Evolutionary conservation across 2,329 filamentous ascomycete species (phyloP), one percentile per base, ranked within the genome.

Genomic region (Colletotrichum liriopes): DNA sequence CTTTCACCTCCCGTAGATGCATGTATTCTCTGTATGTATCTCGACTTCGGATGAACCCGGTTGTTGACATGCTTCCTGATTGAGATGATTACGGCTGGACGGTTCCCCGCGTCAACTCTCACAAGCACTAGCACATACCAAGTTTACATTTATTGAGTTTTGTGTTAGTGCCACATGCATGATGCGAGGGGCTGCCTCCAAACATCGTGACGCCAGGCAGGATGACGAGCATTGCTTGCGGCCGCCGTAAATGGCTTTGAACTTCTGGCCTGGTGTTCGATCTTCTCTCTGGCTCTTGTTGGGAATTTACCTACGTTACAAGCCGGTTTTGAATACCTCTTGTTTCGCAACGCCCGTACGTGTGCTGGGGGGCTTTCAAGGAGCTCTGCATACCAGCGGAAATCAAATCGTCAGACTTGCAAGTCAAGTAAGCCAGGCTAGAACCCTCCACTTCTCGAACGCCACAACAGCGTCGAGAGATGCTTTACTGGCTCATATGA

Each of bases 11-110:
- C 58, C 58, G 58, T 60, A 47, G 41, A 54, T 52, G 39, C 49
- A 35, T 35, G 23, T 23, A 43, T 35, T 54, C 23, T 39, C 20
- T 52, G n/a, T 39, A 8, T 41, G 32, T 26, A 32, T 51, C 35
- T 60, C 18, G 37, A 69, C 59, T 69, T 72, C 65, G 69, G 69
- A 72, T n/a, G 69, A 72, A 72, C 69, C 45, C 59, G 59, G 69
- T 54, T 60, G 59, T 49, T 64, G 59, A 64, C 52, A 72, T 72
- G 37, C 45, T 60, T 64, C n/a, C 35, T 41, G 59, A 54, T 60
- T 39, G 37, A 55, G 59, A 69, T 45, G 43, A 12, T n/a, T 56
- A 29, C 55, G 54, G 12, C 62, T 64, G 65, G 39, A 16, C 37
- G 14, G 16, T 65, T 49, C 65, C 59, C 65, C 59, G 54, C 69